These are phyloP conservation scores for Cercospora zeae-maydis DNA, from an alignment of 2,329 filamentous ascomycete genomes.

Conservation along the genomic window DNA sequence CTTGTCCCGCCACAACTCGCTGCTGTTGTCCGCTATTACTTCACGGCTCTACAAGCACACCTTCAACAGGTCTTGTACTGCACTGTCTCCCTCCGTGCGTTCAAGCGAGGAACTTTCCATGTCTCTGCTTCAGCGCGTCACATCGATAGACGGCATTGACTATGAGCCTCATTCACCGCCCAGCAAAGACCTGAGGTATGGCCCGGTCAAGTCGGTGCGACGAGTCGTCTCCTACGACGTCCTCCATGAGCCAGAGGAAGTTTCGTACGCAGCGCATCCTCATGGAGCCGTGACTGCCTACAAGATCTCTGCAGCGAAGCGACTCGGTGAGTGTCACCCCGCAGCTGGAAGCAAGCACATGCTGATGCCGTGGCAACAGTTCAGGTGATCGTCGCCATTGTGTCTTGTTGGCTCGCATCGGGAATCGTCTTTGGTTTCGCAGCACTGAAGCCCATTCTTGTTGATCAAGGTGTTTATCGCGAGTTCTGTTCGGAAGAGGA, in stretches of 20 bases:
- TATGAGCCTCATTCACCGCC: slow-evolving; percentile 35
- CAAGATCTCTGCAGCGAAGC: slow-evolving; percentile 43
- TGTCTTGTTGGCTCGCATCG: slow-evolving; percentile 72
- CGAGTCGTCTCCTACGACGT: slow-evolving; percentile 49
- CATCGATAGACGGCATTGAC: slow-evolving; percentile 49
- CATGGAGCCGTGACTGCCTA: slow-evolving; percentile 47
- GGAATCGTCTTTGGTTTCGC: slow-evolving; percentile 82
- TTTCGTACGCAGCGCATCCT: slow-evolving; percentile 39
- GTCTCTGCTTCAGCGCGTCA: slow-evolving; percentile 53
- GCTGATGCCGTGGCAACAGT: slow-evolving; percentile 44
- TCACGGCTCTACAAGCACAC: background rate
- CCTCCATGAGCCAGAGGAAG: slow-evolving; percentile 40
- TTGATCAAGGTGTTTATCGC: slow-evolving; percentile 67
- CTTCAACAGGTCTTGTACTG: slow-evolving; percentile 7
- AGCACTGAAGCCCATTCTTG: slow-evolving; percentile 75
- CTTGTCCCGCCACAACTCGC: background rate
- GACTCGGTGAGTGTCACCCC: slow-evolving; percentile 29
- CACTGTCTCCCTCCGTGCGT: background rate
- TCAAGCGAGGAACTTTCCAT: slow-evolving; percentile 32
- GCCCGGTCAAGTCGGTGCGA: slow-evolving; percentile 33
- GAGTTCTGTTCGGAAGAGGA: slow-evolving; percentile 58
- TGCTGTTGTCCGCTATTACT: background rate
- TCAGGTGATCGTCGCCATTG: slow-evolving; percentile 64
- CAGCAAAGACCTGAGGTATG: slow-evolving; percentile 21
- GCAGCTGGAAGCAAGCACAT: background rate